Conservation (phyloP, 768 basidiomycete genomes). For the Leccinum aurantiacum region DNA sequence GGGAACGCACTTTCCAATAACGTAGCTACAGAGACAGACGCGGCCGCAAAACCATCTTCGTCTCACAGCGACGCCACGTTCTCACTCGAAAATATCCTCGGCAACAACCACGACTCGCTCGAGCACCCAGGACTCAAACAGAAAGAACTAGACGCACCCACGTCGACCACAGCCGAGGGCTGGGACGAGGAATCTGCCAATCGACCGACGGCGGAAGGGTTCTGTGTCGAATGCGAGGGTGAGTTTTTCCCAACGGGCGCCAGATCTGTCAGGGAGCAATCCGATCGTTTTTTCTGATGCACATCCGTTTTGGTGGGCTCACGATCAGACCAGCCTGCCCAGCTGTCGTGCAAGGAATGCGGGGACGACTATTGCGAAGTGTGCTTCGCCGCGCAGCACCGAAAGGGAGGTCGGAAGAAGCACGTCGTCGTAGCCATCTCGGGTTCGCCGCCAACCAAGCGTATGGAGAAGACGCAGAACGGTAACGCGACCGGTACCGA, state of each 20-base stretch:
- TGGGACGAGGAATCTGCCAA: constrained; percentile 66
- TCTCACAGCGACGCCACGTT: constrained; percentile 34
- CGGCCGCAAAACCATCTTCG: constrained; percentile 5
- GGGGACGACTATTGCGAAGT: constrained; percentile 78
- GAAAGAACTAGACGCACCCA: constrained; percentile 34
- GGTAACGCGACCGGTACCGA: constrained; percentile 12
- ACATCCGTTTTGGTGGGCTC: neutral
- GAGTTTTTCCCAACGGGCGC: constrained; percentile 13
- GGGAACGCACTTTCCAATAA: constrained; percentile 19
- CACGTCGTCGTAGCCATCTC: constrained; percentile 55
- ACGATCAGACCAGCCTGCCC: constrained; percentile 74
- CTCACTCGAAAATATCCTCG: constrained; percentile 70
- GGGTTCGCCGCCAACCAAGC: constrained; percentile 11
- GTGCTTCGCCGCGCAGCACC: constrained; percentile 81
- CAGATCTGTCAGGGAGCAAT: neutral
- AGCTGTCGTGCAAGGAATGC: constrained; percentile 71
- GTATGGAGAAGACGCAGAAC: constrained; percentile 13
- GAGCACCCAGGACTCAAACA: constrained; percentile 48
- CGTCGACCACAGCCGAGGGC: constrained; percentile 42
- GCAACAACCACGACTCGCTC: constrained; percentile 58
- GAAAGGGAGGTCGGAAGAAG: constrained; percentile 73
- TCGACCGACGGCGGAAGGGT: constrained; percentile 55
- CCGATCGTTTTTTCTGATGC: neutral
- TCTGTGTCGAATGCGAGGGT: constrained; percentile 89
- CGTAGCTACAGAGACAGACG: constrained; percentile 15